Base-by-base conservation (phyloP, 129 eudicot genomes). In the Cynara cardunculus region DNA sequence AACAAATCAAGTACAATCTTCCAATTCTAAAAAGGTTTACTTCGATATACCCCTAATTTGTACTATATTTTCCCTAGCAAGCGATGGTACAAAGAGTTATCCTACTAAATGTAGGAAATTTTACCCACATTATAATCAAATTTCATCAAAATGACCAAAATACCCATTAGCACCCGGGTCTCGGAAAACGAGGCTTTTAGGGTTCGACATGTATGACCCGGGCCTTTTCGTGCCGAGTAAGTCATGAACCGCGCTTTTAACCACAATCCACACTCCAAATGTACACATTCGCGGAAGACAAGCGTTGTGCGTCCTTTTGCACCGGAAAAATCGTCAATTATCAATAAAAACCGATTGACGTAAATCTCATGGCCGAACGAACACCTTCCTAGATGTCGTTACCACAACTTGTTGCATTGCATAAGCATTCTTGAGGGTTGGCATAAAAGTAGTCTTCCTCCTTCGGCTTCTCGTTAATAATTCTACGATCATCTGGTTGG, bases 401-500 rank as follows among this genome's bases (percentile, higher is more conserved):
- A 56, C 22, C 2, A 10, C 2, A 41, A 41, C 53, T 11, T 2
- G 53, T 41, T 11, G 53, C 16, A 41, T 41, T 41, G 53, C 99
- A 95, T 14, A 95, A 84, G 82, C 99, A 95, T 84, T 95, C 99
- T 34, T 89, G 90, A 25, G 99, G 99, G 75, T 95, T 95, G 39
- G 99, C 93, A 77, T 95, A 95, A 64, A 95, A 95, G 76, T 95
- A 95, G 74, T 92, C 99, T 86, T 95, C 99, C 85, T 95, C 99
- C 75, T 95, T 95, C 3, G 99, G 99, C 82, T 89, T 95, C 69
- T 90, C 94, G 28, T 86, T 66, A 37, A 88, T 79, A 11, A 79
- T 86, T 68, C 35, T 84, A 26, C 99, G 89, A 31, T 7, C 72
- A 65, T 85, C 64, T 32, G 93, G 99, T 83, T 86, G 92, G 41